Percentiles rank a stretch among this genome's conserved stretches.
These are phyloP conservation scores for Chalciporus sp. DNA, from an alignment of 1,284 basidiomycete species.

Conservation along the genomic window DNA sequence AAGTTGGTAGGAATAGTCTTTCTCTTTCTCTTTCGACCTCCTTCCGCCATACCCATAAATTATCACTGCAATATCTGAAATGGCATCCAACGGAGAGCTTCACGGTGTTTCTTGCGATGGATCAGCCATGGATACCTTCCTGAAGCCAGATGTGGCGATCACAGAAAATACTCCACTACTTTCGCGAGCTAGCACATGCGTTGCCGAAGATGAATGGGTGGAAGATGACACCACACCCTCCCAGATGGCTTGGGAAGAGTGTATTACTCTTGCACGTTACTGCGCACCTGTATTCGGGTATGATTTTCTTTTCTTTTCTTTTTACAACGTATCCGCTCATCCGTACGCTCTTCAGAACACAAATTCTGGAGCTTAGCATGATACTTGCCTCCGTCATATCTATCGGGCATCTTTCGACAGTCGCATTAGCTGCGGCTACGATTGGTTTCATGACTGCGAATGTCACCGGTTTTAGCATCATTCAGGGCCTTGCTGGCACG, in stretches of 20 bases:
- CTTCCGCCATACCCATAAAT: not conserved
- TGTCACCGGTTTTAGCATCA: constrained; percentile 69
- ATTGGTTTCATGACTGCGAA: constrained; percentile 88
- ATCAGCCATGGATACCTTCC: not conserved
- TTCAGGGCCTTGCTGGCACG: constrained; percentile 85
- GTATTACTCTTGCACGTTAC: constrained; percentile 48
- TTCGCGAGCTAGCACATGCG: constrained; percentile 54
- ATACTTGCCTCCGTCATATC: constrained; percentile 77
- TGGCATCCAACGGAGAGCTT: not conserved
- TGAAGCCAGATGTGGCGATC: not conserved
- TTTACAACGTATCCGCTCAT: not conserved
- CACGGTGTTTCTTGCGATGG: not conserved
- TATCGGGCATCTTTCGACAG: constrained; percentile 84
- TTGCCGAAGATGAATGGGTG: constrained; percentile 39
- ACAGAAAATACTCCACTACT: constrained; percentile 39
- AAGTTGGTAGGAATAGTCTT: no score
- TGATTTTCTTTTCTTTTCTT: constrained; percentile 22
- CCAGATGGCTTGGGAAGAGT: constrained; percentile 55
- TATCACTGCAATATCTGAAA: not conserved
- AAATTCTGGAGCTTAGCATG: constrained; percentile 75
- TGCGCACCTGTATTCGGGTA: constrained; percentile 62
- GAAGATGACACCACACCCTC: not conserved
- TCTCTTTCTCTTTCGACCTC: not conserved
- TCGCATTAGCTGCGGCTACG: constrained; percentile 83
- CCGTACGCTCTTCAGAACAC: constrained; percentile 50